Evolutionary conservation across 345 rosid genomes (phyloP), one percentile per base, ranked within the genome.

Genomic region (Brassica cretica): DNA sequence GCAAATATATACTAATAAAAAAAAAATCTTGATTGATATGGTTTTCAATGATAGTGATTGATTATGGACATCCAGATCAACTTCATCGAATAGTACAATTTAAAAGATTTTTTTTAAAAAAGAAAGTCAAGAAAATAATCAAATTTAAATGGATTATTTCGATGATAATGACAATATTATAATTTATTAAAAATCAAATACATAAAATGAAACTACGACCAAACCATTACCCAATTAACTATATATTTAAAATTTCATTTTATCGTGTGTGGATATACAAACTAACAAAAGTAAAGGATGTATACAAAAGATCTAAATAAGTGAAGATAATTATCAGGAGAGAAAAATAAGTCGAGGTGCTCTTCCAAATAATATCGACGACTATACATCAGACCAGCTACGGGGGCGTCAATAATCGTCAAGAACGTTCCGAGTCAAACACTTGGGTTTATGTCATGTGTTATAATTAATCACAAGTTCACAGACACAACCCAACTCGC

Each of bases 391-490:
- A 55, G 9, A 25, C 30, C 29, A 35, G 30, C 32, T 60, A 39
- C 11, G 53, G 25, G 8, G 18, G 51, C 49, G 32, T 70, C 65
- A 18, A 58, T 59, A 32, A 55, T 66, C 5, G 33, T 37, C 56
- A 71, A 25, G 37, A 64, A 61, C 27, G 39, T 68, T 68, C 76
- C 53, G 53, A 65, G 35, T 71, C 51, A 65, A 39, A 59, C 39
- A 46, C 63, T n/a, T 35, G 14, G 70, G 24, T 77, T 33, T 18
- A 29, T 53, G 44, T 56, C 74, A 76, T 63, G 70, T 69, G 74
- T 49, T 30, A 25, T 53, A 55, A 9, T 49, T 10, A 51, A 27
- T 39, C 32, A 58, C 29, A 66, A 25, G 67, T 32, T 66, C 39
- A 1, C 53, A 32, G 15, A 16, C 35, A 5, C 65, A 25, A 25